A percentile compares a stretch with the other conserved stretches of the same genome.
phyloP scores from a whole-genome alignment of 257 asterid genomes.

The Leonotis leonurus region DNA sequence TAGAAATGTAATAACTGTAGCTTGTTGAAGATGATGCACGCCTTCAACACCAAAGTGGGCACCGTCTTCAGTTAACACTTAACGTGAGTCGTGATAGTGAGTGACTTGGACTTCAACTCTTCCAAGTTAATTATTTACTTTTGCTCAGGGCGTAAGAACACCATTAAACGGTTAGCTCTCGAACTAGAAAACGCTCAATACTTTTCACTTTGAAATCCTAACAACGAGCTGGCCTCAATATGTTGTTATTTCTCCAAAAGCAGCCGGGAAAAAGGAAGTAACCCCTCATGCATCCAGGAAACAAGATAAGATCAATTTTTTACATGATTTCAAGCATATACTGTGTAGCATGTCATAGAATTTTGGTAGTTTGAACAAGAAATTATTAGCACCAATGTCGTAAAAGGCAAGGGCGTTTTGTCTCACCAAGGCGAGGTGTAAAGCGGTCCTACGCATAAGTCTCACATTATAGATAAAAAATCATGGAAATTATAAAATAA shows the following conservation, averaged over 20 bases:
- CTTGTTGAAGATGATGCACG: not conserved
- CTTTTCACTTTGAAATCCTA: not conserved
- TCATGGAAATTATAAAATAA: too few relatives aligned
- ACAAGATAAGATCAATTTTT: not conserved
- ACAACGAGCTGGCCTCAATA: not conserved
- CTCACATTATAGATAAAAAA: too few relatives aligned
- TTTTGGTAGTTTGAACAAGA: not conserved
- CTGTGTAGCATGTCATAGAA: not conserved
- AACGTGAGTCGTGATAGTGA: not conserved
- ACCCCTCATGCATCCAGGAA: not conserved
- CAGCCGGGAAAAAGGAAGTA: not conserved
- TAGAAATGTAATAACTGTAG: not conserved
- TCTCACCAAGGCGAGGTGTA: too few relatives aligned
- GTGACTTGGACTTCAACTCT: not conserved
- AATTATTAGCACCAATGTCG: not conserved
- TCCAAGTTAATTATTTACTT: not conserved
- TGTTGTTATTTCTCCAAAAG: not conserved
- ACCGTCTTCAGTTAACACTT: not conserved
- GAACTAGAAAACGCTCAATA: not conserved
- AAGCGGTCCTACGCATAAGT: too few relatives aligned
- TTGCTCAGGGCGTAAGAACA: not conserved
- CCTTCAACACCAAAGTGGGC: not conserved
- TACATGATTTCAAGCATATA: not conserved
- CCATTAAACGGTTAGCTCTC: not conserved
- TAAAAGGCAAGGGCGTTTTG: too few relatives aligned